Evolutionary conservation across 257 asterid genomes (phyloP).

Genomic region (Solanum etuberosum): DNA sequence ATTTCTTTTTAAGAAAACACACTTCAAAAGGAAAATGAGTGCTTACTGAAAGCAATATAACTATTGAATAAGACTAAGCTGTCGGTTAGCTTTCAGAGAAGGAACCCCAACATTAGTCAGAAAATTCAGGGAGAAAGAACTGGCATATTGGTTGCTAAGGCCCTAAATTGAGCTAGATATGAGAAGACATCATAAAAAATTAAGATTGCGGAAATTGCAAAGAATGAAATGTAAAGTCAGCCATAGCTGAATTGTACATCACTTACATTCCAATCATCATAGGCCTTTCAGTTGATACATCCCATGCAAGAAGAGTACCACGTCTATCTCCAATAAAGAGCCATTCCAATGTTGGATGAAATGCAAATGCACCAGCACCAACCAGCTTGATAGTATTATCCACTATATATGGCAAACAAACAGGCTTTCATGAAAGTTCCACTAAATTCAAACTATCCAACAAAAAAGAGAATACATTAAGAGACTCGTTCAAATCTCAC

Average conservation of each 20-base stretch:
- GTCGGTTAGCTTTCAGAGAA: background rate
- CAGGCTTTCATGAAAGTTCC: background rate
- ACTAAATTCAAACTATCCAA: background rate
- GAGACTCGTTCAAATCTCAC: conserved; percentile 38
- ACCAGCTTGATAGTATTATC: conserved; percentile 92
- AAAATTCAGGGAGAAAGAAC: background rate
- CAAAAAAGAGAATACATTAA: background rate
- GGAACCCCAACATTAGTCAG: background rate
- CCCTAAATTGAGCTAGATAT: conserved; percentile 7
- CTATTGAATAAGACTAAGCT: background rate
- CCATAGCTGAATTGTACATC: background rate
- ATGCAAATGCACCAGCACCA: conserved; percentile 98
- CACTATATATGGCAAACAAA: conserved; percentile 36
- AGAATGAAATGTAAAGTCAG: background rate
- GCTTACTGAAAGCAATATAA: background rate
- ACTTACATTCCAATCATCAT: conserved; percentile 98
- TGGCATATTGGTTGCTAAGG: background rate
- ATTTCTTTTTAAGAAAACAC: background rate
- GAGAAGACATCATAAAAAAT: background rate
- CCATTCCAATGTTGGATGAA: conserved; percentile 97
- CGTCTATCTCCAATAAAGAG: conserved; percentile 97
- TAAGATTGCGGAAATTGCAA: background rate
- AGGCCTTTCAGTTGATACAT: conserved; percentile 98
- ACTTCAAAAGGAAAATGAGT: background rate
- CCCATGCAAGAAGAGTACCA: conserved; percentile 99